Conservation (phyloP, 108 stramenopile species). For the Cylindrotheca closterium region DNA sequence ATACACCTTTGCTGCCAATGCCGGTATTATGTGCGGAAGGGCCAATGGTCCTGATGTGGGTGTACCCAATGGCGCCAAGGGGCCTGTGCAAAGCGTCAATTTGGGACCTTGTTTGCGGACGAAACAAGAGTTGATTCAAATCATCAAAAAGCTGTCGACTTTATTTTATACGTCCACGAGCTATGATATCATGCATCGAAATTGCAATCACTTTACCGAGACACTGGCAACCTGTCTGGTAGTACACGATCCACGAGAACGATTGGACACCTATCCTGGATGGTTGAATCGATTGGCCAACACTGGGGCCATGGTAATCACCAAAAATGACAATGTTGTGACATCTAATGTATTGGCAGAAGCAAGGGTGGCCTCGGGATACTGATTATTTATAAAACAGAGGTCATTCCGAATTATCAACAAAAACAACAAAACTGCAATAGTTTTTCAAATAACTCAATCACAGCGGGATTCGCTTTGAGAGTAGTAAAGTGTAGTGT, state of each 20-base stretch:
- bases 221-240: conserved; percentile 24
- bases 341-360: neutral
- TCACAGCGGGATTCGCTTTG: no score
- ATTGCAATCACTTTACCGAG: conserved; percentile 25
- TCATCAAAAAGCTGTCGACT: conserved; percentile 2
- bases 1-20: conserved; percentile 20
- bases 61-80: neutral
- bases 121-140: conserved; percentile 2
- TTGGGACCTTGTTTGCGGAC: neutral
- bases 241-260: conserved; percentile 5
- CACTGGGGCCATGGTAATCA: conserved; percentile 11
- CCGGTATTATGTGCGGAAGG: neutral
- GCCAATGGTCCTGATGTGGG: neutral
- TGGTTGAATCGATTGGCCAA: conserved; percentile 28
- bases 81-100: neutral
- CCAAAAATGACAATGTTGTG: neutral
- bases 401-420: no score
- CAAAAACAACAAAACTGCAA: no score
- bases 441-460: no score
- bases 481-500: no score
- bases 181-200: conserved; percentile 16
- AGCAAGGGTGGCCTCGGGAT: neutral
- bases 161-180: conserved; percentile 8
- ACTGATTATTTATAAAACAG: no score
- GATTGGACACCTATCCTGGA: conserved; percentile 12